Evolutionary conservation across 345 rosid genomes (phyloP), one percentile per base, ranked within the genome.

Genomic region (Eucalyptus victrix): DNA sequence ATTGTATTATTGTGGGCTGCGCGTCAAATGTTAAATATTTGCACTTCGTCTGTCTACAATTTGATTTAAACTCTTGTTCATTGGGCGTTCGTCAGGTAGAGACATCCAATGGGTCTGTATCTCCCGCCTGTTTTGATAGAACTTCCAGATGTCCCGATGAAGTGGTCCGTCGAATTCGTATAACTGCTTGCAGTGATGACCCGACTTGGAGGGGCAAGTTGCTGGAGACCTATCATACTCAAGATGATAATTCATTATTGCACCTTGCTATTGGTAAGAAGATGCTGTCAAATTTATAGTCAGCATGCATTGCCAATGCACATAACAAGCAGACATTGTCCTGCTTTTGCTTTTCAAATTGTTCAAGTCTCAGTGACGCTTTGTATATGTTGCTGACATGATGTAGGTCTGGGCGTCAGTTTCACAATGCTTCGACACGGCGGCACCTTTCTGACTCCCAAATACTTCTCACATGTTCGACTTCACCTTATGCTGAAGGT

Each of bases 121-220:
- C 83, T 67, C 99, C 98, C 12, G 97, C 99, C 80, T 91, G 94
- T 91, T 97, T 97, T 89, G 92, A 95, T 89, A 90, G 94, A 89
- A 89, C 92, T 86, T 94, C 96, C 51, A 95, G 98, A 92, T 94
- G 96, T 88, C 99, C 99, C 0, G 99, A 97, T 94, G 99, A 97
- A 92, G 89, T 95, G 90, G 95, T 97, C 62, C 90, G 99, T 86
- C 93, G 98, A 91, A 92, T 97, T 81, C 93, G 99, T 90, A 93
- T 95, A 54, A 91, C 93, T 58, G 94, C 96, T 90, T 93, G 95
- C 87, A 80, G 49, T 86, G 94, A 95, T 87, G 99, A 96, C 90
- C 89, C 89, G 28, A 91, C 50, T 86, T 97, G 98, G 99, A 81
- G 91, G 13, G 98, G 96, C 54, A 95, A 92, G 94, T 91, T 97